These are phyloP conservation scores for Neurospora sp. DNA, from an alignment of 2,329 filamentous ascomycete genomes.

Conservation along the genomic window DNA sequence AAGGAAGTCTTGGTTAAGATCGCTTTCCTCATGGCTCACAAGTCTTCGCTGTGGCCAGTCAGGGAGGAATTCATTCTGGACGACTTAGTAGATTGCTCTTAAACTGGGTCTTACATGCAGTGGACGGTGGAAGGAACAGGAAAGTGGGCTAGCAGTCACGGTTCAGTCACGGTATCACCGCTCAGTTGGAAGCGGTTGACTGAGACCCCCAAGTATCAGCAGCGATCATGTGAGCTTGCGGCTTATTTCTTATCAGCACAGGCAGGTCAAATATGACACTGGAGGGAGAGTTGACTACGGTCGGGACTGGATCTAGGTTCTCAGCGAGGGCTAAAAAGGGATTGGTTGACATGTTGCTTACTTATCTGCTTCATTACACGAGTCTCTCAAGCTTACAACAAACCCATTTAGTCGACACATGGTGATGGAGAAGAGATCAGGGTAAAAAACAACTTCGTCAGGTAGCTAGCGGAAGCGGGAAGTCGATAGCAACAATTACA, in stretches of 20 bases:
- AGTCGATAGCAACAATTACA: not conserved
- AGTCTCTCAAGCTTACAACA: accelerated
- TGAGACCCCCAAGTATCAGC: not conserved
- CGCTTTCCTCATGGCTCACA: not conserved
- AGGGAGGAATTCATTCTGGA: not conserved
- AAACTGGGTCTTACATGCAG: not conserved
- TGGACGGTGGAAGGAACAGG: not conserved
- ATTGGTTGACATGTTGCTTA: not conserved
- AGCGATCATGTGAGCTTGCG: accelerated
- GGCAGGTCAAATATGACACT: not conserved
- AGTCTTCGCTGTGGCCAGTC: not conserved
- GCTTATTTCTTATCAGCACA: not conserved
- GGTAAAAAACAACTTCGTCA: not conserved
- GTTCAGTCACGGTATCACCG: not conserved
- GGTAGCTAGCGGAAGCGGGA: not conserved
- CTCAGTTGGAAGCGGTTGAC: not conserved
- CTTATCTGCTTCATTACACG: accelerated
- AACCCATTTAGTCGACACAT: not conserved
- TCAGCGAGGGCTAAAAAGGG: not conserved
- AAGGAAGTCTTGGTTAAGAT: accelerated
- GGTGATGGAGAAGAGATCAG: not conserved
- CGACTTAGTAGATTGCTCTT: not conserved
- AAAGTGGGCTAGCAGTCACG: not conserved
- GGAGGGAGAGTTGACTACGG: not conserved
- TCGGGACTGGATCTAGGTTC: not conserved